Percentiles rank a stretch among this genome's conserved stretches.
Conservation (phyloP, 2,329 filamentous ascomycete species). For the Scedosporium boydii region DNA sequence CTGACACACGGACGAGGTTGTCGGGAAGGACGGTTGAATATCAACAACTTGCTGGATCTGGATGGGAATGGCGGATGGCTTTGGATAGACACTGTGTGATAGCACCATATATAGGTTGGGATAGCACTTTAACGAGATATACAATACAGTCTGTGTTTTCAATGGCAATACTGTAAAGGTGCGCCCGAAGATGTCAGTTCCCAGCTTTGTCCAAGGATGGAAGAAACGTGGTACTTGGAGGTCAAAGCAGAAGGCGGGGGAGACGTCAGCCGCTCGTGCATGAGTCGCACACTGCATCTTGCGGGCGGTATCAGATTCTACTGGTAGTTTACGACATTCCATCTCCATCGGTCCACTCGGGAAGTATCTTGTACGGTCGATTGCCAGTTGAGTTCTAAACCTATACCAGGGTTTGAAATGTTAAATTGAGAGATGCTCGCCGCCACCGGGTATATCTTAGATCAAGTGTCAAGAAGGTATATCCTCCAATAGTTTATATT, state of each 20-base stretch:
- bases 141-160: not conserved
- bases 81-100: not conserved
- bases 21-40: not conserved
- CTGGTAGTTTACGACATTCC: too few species aligned
- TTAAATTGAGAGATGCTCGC: too few species aligned
- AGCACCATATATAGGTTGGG: not conserved
- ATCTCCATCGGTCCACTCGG: not conserved
- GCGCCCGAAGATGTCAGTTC: not conserved
- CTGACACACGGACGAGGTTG: not conserved
- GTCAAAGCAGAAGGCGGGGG: not conserved
- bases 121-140: not conserved
- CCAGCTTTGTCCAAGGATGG: not conserved
- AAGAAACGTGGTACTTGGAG: not conserved
- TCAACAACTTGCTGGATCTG: not conserved
- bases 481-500: too few species aligned
- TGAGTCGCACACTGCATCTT: not conserved
- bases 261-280: not conserved
- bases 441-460: too few species aligned
- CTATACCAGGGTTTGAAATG: too few species aligned
- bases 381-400: too few species aligned
- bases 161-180: too few species aligned
- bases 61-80: not conserved
- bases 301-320: not conserved
- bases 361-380: too few species aligned
- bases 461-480: too few species aligned